Evolutionary conservation across 305 asterid species (phyloP).

Genomic region (Solanum aculeatissimum): DNA sequence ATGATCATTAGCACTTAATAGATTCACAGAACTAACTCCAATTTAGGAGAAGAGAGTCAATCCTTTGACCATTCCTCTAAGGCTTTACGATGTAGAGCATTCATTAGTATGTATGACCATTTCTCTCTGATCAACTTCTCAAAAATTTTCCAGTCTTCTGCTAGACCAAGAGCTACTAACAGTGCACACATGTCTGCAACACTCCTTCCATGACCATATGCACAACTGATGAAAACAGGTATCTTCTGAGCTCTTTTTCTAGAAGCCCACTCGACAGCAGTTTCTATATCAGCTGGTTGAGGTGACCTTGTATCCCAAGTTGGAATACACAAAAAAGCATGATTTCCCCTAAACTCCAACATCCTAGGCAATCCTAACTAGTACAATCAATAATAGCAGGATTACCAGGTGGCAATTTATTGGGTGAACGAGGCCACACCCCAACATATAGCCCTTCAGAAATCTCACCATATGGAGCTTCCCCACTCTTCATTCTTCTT

Average conservation of each 20-base stretch:
- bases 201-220: too few relatives aligned
- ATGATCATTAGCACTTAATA: too few relatives aligned
- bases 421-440: slow-evolving; percentile 74
- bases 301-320: slow-evolving; percentile 92
- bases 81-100: too few relatives aligned
- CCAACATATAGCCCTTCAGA: slow-evolving; percentile 69
- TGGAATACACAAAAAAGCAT: slow-evolving; percentile 67
- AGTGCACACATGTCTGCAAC: too few relatives aligned
- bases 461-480: slow-evolving; percentile 62
- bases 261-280: slow-evolving; percentile 88
- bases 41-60: too few relatives aligned
- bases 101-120: too few relatives aligned
- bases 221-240: slow-evolving; percentile 77
- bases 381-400: slow-evolving; percentile 87
- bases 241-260: slow-evolving; percentile 63
- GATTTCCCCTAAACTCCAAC: slow-evolving; percentile 34
- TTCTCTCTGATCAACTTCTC: too few relatives aligned
- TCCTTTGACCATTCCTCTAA: too few relatives aligned
- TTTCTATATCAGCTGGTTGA: slow-evolving; percentile 63
- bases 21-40: too few relatives aligned
- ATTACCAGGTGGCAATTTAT: slow-evolving; percentile 72
- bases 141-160: too few relatives aligned
- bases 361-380: slow-evolving; percentile 84
- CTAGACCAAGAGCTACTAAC: too few relatives aligned
- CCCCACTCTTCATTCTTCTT: slow-evolving; percentile 60